Evolutionary conservation across 2,329 filamentous ascomycete genomes (phyloP), one percentile per base, ranked within the genome.

Genomic region (Botryosphaeria agaves): DNA sequence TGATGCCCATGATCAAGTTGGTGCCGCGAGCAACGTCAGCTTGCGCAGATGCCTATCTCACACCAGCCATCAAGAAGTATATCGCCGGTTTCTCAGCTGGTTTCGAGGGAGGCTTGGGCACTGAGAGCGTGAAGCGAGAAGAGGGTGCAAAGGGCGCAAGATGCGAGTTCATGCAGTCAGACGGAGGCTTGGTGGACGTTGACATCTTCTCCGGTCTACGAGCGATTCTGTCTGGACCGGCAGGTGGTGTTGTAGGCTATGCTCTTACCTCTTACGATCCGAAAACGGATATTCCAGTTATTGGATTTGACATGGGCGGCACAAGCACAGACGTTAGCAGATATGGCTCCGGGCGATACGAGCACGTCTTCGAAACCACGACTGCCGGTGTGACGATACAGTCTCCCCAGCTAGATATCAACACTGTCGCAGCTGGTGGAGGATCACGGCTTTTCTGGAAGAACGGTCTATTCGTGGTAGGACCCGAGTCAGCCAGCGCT

Each of bases 221-320:
- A 42, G 83, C 83, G 2, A 91, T 94, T 35, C 50, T 94, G 2
- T 91, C 82, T 1, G 85, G 85, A 0, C 85, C 85, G 2, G 85
- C 85, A n/a, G 85, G 84, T 18, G 85, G 85, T 24, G 85, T 93
- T 0, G 84, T 93, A 0, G 85, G 85, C 3, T 93, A 93, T 50
- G 84, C 85, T 12, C 72, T 87, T 14, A 94, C 87, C 0, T 89
- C 79, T 1, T 94, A 89, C 49, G 85, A 94, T 40, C 67, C 76
- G 0, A 62, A 77, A 30, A 89, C 82, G 3, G 80, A 74, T 46
- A 82, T 71, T 1, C 83, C 84, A 0, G 79, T 94, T 3, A 93
- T 94, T 43, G 85, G 85, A 0, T 94, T 94, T 45, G 85, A 94
- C 42, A 94, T 94, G 85, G 83, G 83, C 21, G 85, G 85, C 7